Percentiles rank a stretch among this genome's conserved stretches.
Conservation (phyloP, 2,329 filamentous ascomycete genomes). For the Cercospora zeina region DNA sequence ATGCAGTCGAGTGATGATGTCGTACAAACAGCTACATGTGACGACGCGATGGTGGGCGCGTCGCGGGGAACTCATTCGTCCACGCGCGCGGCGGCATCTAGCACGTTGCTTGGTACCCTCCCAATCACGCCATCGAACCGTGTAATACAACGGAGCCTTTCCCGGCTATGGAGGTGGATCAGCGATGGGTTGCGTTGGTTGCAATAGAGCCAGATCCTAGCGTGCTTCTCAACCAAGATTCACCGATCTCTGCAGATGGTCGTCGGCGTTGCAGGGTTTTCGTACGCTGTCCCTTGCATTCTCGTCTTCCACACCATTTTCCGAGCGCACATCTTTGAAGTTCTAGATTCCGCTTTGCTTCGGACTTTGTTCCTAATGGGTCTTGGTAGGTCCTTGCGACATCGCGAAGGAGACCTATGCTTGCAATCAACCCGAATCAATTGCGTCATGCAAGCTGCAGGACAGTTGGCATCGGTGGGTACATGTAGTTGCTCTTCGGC, state of each 20-base stretch:
- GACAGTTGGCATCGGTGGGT: conserved; percentile 7
- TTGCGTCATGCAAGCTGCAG: conserved; percentile 12
- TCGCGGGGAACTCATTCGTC: conserved; percentile 16
- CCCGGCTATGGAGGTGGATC: not conserved
- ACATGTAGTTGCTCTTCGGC: conserved; percentile 4
- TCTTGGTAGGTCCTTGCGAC: not conserved
- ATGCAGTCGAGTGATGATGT: conserved; percentile 21
- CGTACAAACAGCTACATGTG: conserved; percentile 15
- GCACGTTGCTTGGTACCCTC: conserved; percentile 17
- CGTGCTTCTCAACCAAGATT: conserved; percentile 15
- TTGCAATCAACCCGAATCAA: not conserved
- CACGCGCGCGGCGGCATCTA: conserved; percentile 3
- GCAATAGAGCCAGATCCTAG: conserved; percentile 23
- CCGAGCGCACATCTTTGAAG: not conserved
- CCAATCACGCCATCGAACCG: not conserved
- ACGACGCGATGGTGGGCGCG: conserved; percentile 18
- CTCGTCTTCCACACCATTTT: not conserved
- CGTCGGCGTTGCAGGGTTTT: conserved; percentile 4
- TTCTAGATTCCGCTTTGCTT: not conserved
- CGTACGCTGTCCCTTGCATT: conserved; percentile 7
- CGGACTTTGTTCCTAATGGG: not conserved
- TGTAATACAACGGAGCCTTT: conserved; percentile 4
- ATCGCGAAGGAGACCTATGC: not conserved
- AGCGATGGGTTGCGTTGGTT: not conserved
- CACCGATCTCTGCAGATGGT: conserved; percentile 7